Conservation (phyloP, 108 stramenopile genomes). For the Pinguiococcus pyrenoidosus region DNA sequence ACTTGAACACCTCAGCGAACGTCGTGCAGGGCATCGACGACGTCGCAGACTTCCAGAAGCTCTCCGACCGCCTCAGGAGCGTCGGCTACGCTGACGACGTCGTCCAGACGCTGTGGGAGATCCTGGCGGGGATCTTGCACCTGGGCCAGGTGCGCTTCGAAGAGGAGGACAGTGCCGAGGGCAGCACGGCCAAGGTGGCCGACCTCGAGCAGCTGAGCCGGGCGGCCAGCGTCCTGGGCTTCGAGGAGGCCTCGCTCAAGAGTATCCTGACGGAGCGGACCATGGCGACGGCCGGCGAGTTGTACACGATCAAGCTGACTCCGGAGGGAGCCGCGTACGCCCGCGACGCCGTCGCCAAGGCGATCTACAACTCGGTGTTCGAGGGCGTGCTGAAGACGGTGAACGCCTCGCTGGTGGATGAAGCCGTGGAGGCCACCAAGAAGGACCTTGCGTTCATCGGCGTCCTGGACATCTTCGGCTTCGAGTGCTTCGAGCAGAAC, state of each 20-base stretch:
- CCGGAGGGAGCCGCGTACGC: constrained; percentile 64
- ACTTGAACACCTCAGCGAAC: no score
- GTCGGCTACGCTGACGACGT: constrained; percentile 12
- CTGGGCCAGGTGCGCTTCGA: constrained; percentile 40
- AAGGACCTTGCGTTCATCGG: no score
- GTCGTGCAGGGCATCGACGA: no score
- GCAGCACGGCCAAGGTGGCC: no score
- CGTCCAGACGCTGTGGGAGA: constrained; percentile 10
- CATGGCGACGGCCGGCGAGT: constrained; percentile 53
- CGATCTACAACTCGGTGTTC: constrained; percentile 57
- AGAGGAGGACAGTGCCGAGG: no score
- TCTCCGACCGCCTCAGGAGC: no score
- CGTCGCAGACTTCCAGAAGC: no score
- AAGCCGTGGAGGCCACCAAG: no score
- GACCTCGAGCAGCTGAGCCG: no score
- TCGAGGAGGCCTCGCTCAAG: constrained; percentile 52
- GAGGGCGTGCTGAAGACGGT: constrained; percentile 19
- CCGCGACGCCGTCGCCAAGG: constrained; percentile 84
- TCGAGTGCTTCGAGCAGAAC: constrained; percentile 71
- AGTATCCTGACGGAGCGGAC: constrained; percentile 62
- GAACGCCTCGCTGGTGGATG: no score
- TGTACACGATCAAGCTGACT: constrained; percentile 55
- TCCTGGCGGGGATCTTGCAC: constrained; percentile 37
- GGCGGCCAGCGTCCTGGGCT: constrained; percentile 61
- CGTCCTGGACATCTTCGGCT: constrained; percentile 51